Evolutionary conservation across 2,329 filamentous ascomycete genomes (phyloP), one percentile per base, ranked within the genome.

Genomic region (Trichoderma arundinaceum): DNA sequence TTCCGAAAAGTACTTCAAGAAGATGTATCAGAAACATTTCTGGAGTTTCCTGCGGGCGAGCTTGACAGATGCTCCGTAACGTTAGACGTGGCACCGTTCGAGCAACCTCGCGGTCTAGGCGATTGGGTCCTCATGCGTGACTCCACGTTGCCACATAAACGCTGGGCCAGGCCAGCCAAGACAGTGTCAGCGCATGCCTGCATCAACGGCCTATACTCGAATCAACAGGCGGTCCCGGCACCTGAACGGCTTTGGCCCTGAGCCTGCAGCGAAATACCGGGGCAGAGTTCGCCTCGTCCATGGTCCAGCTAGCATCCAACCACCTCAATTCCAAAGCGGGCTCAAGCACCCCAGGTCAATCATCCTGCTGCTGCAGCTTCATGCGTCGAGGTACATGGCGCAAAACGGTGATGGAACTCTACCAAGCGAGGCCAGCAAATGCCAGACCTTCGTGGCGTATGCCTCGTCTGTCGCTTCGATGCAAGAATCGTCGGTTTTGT

Each of bases 1-100:
- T 49, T 19, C 10, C 35, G 52, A 54, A 22, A 15, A 39, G 22
- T 48, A 54, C 28, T 35, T 62, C 8, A 17, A 54, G 17, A 19
- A 56, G 41, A 64, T 57, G 61, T 56, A 64, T 57, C 52, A 32
- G 52, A 64, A 64, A 57, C 52, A n/a, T 49, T 56, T 39, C 48
- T 48, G 61, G 59, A 62, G 48, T 44, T 28, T 22, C 22, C 46
- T 44, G 59, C 59, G 39, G 48, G 48, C 59, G n/a, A 62, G 38
- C 59, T 43, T 28, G 54, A 59, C 51, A 65, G 63, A 12, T 51
- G 38, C 54, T 60, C 54, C 61, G 44, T 48, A 56, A 57, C 51
- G 6, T 39, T n/a, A 19, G 65, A 66, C 65, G 65, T 66, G 65
- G 65, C 65, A 66, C 65, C 65, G 65, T 64, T 59, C 38, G 54